phyloP scores from a whole-genome alignment of 805 yeast genomes.

The Metschnikowia gelsemii region DNA sequence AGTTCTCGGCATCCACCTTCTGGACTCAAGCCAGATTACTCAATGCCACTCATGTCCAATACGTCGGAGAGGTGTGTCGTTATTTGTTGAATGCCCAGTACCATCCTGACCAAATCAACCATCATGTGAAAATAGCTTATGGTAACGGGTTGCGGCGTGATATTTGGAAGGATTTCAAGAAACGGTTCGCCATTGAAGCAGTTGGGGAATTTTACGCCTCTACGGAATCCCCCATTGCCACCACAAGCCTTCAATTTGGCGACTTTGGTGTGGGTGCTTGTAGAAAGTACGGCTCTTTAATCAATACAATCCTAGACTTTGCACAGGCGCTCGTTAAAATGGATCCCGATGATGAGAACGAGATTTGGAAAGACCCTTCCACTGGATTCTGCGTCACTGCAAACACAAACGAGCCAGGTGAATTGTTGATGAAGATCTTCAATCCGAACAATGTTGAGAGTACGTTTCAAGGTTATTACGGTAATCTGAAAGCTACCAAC shows the following conservation, averaged over 20 bases:
- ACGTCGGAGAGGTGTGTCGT: constrained; percentile 94
- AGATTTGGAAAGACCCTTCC: constrained; percentile 64
- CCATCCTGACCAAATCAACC: constrained; percentile 64
- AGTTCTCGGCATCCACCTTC: constrained; percentile 78
- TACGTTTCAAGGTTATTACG: constrained; percentile 87
- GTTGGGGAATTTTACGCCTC: constrained; percentile 93
- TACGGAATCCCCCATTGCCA: constrained; percentile 88
- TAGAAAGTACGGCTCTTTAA: constrained; percentile 68
- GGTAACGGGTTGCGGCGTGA: constrained; percentile 92
- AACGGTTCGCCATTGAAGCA: constrained; percentile 67
- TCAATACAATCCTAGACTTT: constrained; percentile 49
- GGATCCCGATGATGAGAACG: constrained; percentile 77
- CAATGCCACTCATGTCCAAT: constrained; percentile 79
- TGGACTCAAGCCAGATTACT: constrained; percentile 84
- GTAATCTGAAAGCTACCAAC: constrained; percentile 74
- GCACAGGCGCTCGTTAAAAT: constrained; percentile 66
- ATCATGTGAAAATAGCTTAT: constrained; percentile 65
- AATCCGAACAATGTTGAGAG: constrained; percentile 62
- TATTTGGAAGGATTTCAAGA: constrained; percentile 80
- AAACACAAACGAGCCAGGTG: constrained; percentile 72
- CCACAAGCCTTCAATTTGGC: constrained; percentile 76
- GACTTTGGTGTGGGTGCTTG: constrained; percentile 86
- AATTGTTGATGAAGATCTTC: constrained; percentile 73
- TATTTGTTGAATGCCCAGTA: constrained; percentile 67
- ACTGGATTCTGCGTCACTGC: constrained; percentile 62